Percentiles rank a stretch among this genome's conserved stretches.
Conservation (phyloP, 305 asterid genomes). For the Nicotiana rustica region DNA sequence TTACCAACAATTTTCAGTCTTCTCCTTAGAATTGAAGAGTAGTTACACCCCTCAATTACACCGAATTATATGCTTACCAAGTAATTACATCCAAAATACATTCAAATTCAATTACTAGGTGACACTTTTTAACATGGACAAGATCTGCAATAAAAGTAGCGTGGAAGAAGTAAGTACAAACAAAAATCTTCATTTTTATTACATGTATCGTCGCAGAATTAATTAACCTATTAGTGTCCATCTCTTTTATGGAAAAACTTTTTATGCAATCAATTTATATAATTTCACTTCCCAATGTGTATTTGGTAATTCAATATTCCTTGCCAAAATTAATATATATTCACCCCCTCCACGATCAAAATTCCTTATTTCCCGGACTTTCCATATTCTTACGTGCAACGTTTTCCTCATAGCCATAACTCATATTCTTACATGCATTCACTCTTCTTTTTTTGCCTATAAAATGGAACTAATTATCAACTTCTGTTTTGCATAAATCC, state of each 20-base stretch:
- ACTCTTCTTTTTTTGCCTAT: background rate
- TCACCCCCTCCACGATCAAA: background rate
- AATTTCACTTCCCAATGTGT: background rate
- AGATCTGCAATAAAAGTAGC: background rate
- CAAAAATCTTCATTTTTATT: background rate
- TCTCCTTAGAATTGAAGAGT: no score
- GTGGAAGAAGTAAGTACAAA: background rate
- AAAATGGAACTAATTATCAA: background rate
- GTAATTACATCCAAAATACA: no score
- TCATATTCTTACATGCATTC: background rate
- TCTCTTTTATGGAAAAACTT: background rate
- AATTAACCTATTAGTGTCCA: background rate
- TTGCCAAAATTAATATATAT: background rate
- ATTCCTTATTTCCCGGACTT: background rate
- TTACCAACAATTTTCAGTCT: no score
- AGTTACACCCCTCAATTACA: no score
- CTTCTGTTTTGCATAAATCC: background rate
- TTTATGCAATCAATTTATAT: background rate
- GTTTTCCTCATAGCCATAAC: background rate
- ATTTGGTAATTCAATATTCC: background rate
- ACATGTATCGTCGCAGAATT: background rate
- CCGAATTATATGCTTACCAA: no score
- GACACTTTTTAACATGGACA: background rate
- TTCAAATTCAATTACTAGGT: no score
- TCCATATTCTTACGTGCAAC: conserved; percentile 20